Evolutionary conservation across 306 rosid genomes (phyloP).

Genomic region (Quillaja saponaria): DNA sequence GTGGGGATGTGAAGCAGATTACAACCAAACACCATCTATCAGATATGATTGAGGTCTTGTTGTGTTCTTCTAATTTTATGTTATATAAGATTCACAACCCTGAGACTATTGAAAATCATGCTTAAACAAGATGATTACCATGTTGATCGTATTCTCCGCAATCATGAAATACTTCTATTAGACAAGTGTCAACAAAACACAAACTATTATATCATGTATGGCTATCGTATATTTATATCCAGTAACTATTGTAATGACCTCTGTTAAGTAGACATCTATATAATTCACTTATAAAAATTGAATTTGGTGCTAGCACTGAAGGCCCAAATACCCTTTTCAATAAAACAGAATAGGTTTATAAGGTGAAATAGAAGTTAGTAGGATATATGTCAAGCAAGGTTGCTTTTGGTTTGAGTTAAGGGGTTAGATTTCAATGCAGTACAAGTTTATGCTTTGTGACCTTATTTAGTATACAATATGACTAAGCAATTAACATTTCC

Average conservation of each 20-base stretch:
- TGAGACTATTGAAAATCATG: slow-evolving; percentile 23
- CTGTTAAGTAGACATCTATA: slow-evolving; percentile 10
- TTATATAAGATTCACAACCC: slow-evolving; percentile 29
- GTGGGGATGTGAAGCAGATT: slow-evolving; percentile 99
- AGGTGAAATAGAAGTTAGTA: too few species aligned
- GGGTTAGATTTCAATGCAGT: too few species aligned
- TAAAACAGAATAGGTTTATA: slow-evolving; percentile 18
- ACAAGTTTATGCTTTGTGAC: too few species aligned
- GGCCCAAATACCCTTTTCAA: slow-evolving; percentile 18
- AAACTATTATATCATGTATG: not conserved
- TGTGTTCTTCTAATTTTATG: slow-evolving; percentile 48
- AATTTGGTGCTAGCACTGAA: slow-evolving; percentile 1
- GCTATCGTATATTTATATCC: not conserved
- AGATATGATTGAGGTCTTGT: slow-evolving; percentile 88
- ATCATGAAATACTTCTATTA: not conserved
- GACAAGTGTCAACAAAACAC: not conserved
- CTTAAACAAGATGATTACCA: slow-evolving; percentile 20
- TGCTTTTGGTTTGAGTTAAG: too few species aligned
- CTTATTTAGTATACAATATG: too few species aligned
- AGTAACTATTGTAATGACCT: slow-evolving; percentile 3
- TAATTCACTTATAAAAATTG: slow-evolving; percentile 9
- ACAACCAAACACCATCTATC: slow-evolving; percentile 59
- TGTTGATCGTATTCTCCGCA: slow-evolving; percentile 17
- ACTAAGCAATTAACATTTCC: too few species aligned
- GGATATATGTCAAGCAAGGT: too few species aligned